Conservation (phyloP, 257 asterid genomes). For the Solanum piurae region DNA sequence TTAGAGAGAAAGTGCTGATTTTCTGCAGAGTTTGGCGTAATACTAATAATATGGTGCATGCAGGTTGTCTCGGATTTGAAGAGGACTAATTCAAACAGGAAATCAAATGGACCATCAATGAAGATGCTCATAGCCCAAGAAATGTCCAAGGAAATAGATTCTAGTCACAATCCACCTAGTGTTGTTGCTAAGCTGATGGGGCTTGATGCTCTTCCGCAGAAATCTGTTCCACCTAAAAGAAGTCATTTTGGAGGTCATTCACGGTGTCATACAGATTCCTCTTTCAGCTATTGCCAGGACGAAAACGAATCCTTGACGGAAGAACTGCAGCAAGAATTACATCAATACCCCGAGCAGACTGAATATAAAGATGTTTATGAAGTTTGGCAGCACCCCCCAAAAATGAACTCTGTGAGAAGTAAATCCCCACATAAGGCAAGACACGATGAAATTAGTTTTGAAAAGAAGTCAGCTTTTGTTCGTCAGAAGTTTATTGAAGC, state of each 20-base stretch:
- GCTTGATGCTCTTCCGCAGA: slow-evolving; percentile 23
- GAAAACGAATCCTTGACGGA: slow-evolving; percentile 35
- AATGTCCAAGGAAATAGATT: slow-evolving; percentile 15
- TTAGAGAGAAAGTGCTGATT: neutral
- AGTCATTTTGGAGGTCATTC: slow-evolving; percentile 30
- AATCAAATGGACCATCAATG: slow-evolving; percentile 15
- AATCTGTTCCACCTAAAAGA: neutral
- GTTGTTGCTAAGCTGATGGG: slow-evolving; percentile 29
- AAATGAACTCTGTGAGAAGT: slow-evolving; percentile 18
- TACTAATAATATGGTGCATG: slow-evolving; percentile 15
- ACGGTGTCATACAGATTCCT: slow-evolving; percentile 56
- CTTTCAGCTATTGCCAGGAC: slow-evolving; percentile 54
- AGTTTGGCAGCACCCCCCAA: slow-evolving; percentile 47
- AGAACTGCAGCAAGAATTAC: slow-evolving; percentile 14
- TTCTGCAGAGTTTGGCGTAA: slow-evolving; percentile 6
- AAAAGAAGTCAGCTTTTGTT: slow-evolving; percentile 67
- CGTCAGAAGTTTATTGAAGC: slow-evolving; percentile 92
- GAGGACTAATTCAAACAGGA: neutral
- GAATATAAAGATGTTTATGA: slow-evolving; percentile 60
- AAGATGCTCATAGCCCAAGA: slow-evolving; percentile 25
- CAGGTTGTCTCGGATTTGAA: slow-evolving; percentile 34
- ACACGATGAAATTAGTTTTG: slow-evolving; percentile 23
- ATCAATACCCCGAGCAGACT: slow-evolving; percentile 33
- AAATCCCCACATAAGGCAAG: slow-evolving; percentile 43
- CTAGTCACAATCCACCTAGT: slow-evolving; percentile 12